These are phyloP conservation scores for Agarophyton chilense DNA, from an alignment of 23 red algal species.

Conservation along the genomic window DNA sequence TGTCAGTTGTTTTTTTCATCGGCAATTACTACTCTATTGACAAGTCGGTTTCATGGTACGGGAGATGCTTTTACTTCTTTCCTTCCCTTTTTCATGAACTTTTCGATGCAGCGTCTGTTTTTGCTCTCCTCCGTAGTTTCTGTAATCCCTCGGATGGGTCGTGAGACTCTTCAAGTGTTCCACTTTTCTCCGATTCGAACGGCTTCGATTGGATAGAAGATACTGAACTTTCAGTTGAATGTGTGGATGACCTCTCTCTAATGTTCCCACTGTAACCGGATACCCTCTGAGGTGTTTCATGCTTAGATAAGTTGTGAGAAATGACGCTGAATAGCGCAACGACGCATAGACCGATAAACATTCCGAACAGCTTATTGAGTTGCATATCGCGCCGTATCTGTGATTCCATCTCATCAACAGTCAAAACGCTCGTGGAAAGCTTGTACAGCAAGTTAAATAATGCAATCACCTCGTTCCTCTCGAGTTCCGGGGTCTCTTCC, in stretches of 20 bases:
- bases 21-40: conserved; percentile 4
- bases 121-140: background rate
- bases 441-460: conserved; percentile 89
- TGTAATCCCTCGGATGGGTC: background rate
- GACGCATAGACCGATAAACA: background rate
- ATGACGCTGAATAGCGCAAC: conserved; percentile 14
- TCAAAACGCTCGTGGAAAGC: conserved; percentile 62
- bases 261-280: background rate
- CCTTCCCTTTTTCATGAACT: background rate
- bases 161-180: background rate
- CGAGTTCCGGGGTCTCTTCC: conserved; percentile 30
- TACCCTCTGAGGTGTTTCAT: background rate
- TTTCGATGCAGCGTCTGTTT: background rate
- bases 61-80: background rate
- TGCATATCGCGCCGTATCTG: conserved; percentile 14
- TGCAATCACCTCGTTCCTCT: conserved; percentile 94
- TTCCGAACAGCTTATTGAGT: conserved; percentile 20
- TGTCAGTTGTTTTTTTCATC: background rate
- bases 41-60: background rate
- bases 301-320: background rate
- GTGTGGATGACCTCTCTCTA: background rate
- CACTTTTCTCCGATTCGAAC: background rate
- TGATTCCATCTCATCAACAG: conserved; percentile 56
- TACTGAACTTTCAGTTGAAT: background rate
- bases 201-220: background rate